Percentiles rank a stretch among this genome's conserved stretches.
These are phyloP conservation scores for Diaporthe sp. DNA, from an alignment of 2,329 filamentous ascomycete species.

Conservation along the genomic window DNA sequence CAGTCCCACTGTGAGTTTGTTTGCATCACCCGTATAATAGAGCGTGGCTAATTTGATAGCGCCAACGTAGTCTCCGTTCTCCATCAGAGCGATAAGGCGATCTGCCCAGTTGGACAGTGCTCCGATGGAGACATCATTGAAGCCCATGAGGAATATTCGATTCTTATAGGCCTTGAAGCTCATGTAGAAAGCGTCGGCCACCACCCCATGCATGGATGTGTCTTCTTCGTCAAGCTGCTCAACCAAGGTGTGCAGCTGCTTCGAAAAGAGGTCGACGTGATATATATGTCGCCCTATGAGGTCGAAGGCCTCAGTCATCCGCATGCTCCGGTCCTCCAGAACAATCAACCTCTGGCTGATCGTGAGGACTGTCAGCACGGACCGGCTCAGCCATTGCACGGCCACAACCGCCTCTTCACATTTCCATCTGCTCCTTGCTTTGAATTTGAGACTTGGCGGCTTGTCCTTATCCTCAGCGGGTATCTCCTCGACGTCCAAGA, in stretches of 20 bases:
- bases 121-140: slow-evolving; percentile 92
- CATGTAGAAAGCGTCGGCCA: slow-evolving; percentile 98
- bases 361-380: slow-evolving; percentile 90
- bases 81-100: slow-evolving; percentile 92
- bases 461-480: slow-evolving; percentile 79
- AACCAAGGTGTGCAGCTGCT: slow-evolving; percentile 85
- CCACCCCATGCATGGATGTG: slow-evolving; percentile 91
- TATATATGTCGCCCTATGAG: slow-evolving; percentile 93
- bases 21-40: slow-evolving; percentile 92
- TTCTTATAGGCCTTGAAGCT: slow-evolving; percentile 97
- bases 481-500: slow-evolving; percentile 87
- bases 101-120: slow-evolving; percentile 98
- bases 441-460: slow-evolving; percentile 83
- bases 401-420: slow-evolving; percentile 96
- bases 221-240: slow-evolving; percentile 92
- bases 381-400: slow-evolving; percentile 96
- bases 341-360: slow-evolving; percentile 95
- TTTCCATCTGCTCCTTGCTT: slow-evolving; percentile 88
- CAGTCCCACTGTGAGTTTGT: slow-evolving; percentile 93
- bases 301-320: slow-evolving; percentile 95
- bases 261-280: slow-evolving; percentile 90
- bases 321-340: slow-evolving; percentile 88
- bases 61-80: slow-evolving; percentile 94
- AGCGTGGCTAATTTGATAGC: slow-evolving; percentile 92
- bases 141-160: slow-evolving; percentile 90